Base-by-base conservation (phyloP, 2,329 filamentous ascomycete genomes). In the Penicillium thymicola region DNA sequence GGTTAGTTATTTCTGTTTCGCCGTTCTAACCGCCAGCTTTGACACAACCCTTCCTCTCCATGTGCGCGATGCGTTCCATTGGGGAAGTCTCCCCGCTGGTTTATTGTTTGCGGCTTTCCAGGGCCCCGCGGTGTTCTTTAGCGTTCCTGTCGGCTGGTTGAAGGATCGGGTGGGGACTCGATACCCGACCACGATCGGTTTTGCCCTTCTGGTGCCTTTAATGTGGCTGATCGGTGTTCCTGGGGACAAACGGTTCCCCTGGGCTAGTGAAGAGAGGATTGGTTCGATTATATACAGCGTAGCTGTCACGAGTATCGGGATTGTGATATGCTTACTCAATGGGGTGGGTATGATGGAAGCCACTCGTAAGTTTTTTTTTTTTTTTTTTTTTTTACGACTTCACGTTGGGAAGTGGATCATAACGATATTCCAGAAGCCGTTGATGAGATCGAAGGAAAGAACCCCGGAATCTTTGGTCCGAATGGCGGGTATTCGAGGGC, bases 81-180 rank as follows among this genome's bases (percentile, higher is more conserved):
- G 82, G 81, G 73, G 78, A 44, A 80, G 83, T 0, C 77, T 79
- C 0, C 81, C 78, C 0, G 80, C 82, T 1, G 83, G 84, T 0
- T 68, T 86, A 7, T 69, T 85, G 16, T 85, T 86, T 62, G 74
- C 85, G 2, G 75, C 79, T 4, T 64, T 89, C 28, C 81, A 87
- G 45, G 71, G 86, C 2, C 87, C 87, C 0, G 59, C 57, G 3
- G 79, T 81, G 8, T 83, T 89, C 64, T 60, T 83, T 2, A 81
- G 82, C 0, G 87, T 87, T 0, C 43, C 85, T 0, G 79, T 85
- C 2, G 85, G 82, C 13, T 76, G 74, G 72, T 63, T 79, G 46
- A 68, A 69, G 25, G 63, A 69, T 48, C 57, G 57, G 10, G 54
- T 65, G 23, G 70, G 68, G 4, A 68, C 63, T 1, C 64, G 64